Evolutionary conservation across 129 eudicot genomes (phyloP).

Genomic region (Flaveria bidentis): DNA sequence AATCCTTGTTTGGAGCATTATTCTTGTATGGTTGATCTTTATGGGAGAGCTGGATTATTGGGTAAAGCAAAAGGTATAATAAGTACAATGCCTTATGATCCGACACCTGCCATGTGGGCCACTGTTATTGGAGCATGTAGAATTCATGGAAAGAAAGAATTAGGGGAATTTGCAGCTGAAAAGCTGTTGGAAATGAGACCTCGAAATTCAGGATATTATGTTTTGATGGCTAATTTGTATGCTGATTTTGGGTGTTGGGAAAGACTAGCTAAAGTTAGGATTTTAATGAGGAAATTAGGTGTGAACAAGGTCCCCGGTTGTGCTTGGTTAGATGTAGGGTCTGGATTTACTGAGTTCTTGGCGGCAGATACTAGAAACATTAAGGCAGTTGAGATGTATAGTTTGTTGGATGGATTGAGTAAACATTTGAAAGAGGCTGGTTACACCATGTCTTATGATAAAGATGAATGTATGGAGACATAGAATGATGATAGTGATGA

Average conservation of each 20-base stretch:
- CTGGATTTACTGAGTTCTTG: slow-evolving; percentile 42
- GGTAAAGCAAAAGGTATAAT: slow-evolving; percentile 49
- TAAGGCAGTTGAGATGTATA: slow-evolving; percentile 46
- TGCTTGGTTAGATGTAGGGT: slow-evolving; percentile 64
- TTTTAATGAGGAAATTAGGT: slow-evolving; percentile 67
- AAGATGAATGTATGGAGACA: slow-evolving; percentile 32
- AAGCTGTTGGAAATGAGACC: slow-evolving; percentile 60
- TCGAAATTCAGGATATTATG: slow-evolving; percentile 58
- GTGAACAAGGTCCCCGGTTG: slow-evolving; percentile 65
- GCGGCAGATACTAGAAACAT: slow-evolving; percentile 48
- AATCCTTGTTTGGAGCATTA: slow-evolving; percentile 61
- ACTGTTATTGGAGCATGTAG: slow-evolving; percentile 64
- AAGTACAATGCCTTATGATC: slow-evolving; percentile 50
- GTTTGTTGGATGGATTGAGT: slow-evolving; percentile 49
- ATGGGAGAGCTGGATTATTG: slow-evolving; percentile 58
- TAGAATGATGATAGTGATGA: not conserved
- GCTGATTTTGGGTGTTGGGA: slow-evolving; percentile 64
- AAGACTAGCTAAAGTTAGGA: slow-evolving; percentile 49
- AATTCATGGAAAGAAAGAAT: slow-evolving; percentile 43
- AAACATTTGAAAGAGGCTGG: slow-evolving; percentile 58
- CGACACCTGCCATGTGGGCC: slow-evolving; percentile 75
- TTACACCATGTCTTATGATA: slow-evolving; percentile 32
- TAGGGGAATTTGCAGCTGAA: slow-evolving; percentile 59
- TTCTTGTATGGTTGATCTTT: slow-evolving; percentile 79
- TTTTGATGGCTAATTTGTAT: slow-evolving; percentile 65